Conservation (phyloP, 176 grass and related monocot genomes). For the Hordeum marinum region DNA sequence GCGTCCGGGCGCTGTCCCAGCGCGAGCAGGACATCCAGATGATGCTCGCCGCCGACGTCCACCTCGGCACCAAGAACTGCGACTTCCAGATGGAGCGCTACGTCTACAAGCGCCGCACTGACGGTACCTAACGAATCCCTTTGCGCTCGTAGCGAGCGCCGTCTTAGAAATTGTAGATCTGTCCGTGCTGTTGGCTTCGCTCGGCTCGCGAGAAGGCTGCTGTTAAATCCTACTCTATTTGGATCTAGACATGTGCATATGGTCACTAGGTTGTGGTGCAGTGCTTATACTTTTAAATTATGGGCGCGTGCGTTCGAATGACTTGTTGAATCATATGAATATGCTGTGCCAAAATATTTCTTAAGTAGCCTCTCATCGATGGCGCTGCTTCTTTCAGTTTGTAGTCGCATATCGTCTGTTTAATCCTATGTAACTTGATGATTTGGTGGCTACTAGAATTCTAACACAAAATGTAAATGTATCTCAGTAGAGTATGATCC, state of each 20-base stretch:
- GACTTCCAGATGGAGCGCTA: slow-evolving; percentile 99
- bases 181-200: neutral
- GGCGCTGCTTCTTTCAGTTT: neutral
- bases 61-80: slow-evolving; percentile 98
- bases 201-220: neutral
- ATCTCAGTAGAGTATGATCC: neutral
- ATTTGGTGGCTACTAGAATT: neutral
- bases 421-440: neutral
- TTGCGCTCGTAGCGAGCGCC: neutral
- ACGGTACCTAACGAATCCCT: slow-evolving; percentile 43
- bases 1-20: slow-evolving; percentile 38
- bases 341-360: neutral
- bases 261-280: too few species aligned
- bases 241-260: neutral
- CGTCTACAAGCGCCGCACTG: slow-evolving; percentile 61
- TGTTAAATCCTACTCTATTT: neutral
- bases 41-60: slow-evolving; percentile 88
- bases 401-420: neutral
- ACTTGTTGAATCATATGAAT: neutral
- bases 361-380: neutral
- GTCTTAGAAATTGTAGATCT: neutral
- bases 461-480: neutral
- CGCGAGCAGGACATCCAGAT: slow-evolving; percentile 74
- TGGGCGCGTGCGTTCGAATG: neutral
- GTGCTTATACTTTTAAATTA: neutral